A percentile compares a stretch with the other conserved stretches of the same genome.
Evolutionary conservation across 2,329 filamentous ascomycete genomes (phyloP).

Genomic region (Setomelanomma holmii): DNA sequence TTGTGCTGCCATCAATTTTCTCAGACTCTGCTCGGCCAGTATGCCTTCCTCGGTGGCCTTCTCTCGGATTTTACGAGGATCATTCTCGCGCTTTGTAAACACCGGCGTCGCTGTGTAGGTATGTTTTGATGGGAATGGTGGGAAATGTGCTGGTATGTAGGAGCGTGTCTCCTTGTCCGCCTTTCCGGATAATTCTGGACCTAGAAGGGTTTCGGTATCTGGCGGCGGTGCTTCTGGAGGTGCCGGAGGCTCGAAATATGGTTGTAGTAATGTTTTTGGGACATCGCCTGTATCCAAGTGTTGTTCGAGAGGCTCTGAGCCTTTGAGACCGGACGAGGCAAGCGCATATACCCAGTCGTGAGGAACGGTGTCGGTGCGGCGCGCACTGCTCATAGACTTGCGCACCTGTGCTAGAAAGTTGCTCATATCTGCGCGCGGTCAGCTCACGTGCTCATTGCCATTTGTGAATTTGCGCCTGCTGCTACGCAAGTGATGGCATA

Average conservation of each 20-base stretch:
- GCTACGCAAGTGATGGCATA: slow-evolving; percentile 50
- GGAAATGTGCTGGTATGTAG: slow-evolving; percentile 68
- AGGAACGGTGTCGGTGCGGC: slow-evolving; percentile 63
- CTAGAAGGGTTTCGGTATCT: slow-evolving; percentile 58
- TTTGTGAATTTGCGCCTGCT: slow-evolving; percentile 4
- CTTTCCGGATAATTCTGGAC: slow-evolving; percentile 58
- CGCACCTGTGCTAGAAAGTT: slow-evolving; percentile 62
- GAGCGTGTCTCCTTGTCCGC: slow-evolving; percentile 55
- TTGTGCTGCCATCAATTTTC: slow-evolving; percentile 62
- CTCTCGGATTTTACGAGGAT: slow-evolving; percentile 67
- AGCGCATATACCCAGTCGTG: slow-evolving; percentile 66
- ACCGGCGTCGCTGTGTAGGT: slow-evolving; percentile 68
- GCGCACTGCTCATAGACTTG: slow-evolving; percentile 64
- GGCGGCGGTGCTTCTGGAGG: slow-evolving; percentile 51
- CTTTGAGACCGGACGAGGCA: slow-evolving; percentile 48
- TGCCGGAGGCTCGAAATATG: slow-evolving; percentile 51
- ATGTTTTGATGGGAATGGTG: slow-evolving; percentile 68
- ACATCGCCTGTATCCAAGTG: slow-evolving; percentile 53
- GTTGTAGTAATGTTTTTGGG: slow-evolving; percentile 45
- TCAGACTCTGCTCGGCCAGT: slow-evolving; percentile 68
- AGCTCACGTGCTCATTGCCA: slow-evolving; percentile 14
- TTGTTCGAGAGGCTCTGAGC: slow-evolving; percentile 48
- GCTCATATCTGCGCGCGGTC: slow-evolving; percentile 57
- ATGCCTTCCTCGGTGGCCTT: slow-evolving; percentile 70
- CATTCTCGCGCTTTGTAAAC: slow-evolving; percentile 64